Percentiles rank a stretch among this genome's conserved stretches.
These are phyloP conservation scores for Talaromyces albobiverticillius DNA, from an alignment of 2,329 filamentous ascomycete species.

Conservation along the genomic window DNA sequence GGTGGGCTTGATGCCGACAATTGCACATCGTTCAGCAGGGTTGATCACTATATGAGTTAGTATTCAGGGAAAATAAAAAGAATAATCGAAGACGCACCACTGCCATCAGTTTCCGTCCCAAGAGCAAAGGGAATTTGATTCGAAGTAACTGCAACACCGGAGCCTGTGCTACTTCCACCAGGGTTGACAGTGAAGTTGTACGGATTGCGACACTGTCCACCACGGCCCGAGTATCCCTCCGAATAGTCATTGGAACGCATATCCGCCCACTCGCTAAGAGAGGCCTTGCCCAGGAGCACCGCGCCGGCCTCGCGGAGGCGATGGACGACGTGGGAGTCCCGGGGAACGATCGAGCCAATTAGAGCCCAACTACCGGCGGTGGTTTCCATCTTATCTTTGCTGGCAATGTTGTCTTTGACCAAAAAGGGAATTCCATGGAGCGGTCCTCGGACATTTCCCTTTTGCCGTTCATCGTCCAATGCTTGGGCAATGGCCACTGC, in stretches of 20 bases:
- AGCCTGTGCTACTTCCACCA: constrained; percentile 67
- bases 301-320: constrained; percentile 64
- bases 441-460: constrained; percentile 58
- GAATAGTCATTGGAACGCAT: too few relatives aligned
- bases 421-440: constrained; percentile 74
- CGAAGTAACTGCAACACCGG: constrained; percentile 60
- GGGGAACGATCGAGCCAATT: constrained; percentile 62
- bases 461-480: constrained; percentile 59
- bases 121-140: too few relatives aligned
- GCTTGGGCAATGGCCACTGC: too few relatives aligned
- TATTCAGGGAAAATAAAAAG: too few relatives aligned
- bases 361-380: constrained; percentile 69
- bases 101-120: constrained; percentile 76
- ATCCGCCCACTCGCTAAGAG: constrained; percentile 72
- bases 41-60: constrained; percentile 63
- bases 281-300: constrained; percentile 68
- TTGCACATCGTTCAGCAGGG: constrained; percentile 65
- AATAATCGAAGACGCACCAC: too few relatives aligned
- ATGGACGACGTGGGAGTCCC: constrained; percentile 64
- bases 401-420: constrained; percentile 67
- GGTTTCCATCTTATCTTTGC: constrained; percentile 68
- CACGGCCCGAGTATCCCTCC: too few relatives aligned
- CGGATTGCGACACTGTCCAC: too few relatives aligned
- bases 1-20: constrained; percentile 75
- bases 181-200: too few relatives aligned